Evolutionary conservation across 495 filamentous ascomycete species (phyloP), one percentile per base, ranked within the genome.

Genomic region (Penicillium cosmopolitanum): DNA sequence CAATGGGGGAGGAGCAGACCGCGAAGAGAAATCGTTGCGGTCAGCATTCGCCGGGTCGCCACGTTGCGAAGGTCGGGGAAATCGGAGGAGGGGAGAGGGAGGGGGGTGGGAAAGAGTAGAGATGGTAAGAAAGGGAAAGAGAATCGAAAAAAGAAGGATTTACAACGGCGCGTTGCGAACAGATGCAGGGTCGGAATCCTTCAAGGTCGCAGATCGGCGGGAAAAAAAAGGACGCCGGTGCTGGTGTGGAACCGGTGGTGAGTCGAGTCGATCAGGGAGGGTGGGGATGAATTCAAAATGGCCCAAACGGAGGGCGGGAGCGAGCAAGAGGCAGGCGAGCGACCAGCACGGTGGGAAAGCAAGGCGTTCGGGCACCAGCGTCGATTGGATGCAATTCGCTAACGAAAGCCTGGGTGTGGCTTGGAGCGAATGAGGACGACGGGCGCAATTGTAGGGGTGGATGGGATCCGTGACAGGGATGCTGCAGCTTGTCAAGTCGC

Each of bases 331-430:
- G 25, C 25, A 28, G 25, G 66, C 55, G 68, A 50, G 55, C 61
- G 64, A 70, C 63, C 66, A 67, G 66, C 66, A 56, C 66, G 65
- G 66, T 63, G 61, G 60, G 48, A 75, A 72, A 73, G 70, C 73
- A 72, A 74, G 73, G 65, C 63, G 70, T 73, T 76, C 72, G 73
- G 73, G 73, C 73, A 78, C 60, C 68, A 77, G 74, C 62, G 72
- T 68, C 62, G 57, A 64, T 64, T 62, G 60, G 58, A 60, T 61
- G 63, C 62, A 64, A 66, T 71, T 72, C 65, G 70, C 69, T 71
- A 67, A 68, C 59, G 55, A 62, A 61, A 55, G 58, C 65, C 62
- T 68, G 66, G 58, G 48, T 68, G 65, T 70, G 66, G 69, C 63
- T 70, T 70, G 63, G 62, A 61, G 65, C 69, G 68, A 67, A 73